These are phyloP conservation scores for Colletotrichum camelliae DNA, from an alignment of 2,329 filamentous ascomycete species.

Conservation along the genomic window DNA sequence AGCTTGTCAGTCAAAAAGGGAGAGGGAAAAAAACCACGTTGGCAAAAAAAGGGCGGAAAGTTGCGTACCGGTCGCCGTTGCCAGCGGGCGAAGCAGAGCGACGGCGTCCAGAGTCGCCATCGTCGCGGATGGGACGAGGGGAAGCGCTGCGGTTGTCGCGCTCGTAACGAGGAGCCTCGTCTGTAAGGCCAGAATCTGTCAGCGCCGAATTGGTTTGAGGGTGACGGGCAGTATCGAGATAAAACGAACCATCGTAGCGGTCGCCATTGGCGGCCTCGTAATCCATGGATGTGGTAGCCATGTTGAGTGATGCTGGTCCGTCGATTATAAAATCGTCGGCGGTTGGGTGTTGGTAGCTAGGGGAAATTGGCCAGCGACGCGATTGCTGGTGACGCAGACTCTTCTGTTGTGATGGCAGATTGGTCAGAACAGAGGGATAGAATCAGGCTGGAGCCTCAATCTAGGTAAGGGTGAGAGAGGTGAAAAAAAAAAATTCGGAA, in stretches of 20 bases:
- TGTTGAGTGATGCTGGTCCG: slow-evolving; percentile 34
- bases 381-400: slow-evolving; percentile 18
- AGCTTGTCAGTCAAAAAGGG: slow-evolving; percentile 10
- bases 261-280: slow-evolving; percentile 73
- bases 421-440: slow-evolving; percentile 8
- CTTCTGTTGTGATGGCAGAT: slow-evolving; percentile 13
- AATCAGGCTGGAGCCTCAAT: background rate
- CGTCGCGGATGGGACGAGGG: slow-evolving; percentile 65
- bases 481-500: background rate
- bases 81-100: slow-evolving; percentile 67
- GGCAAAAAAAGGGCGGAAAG: background rate
- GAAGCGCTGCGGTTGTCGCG: slow-evolving; percentile 71
- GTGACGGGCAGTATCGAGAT: slow-evolving; percentile 4
- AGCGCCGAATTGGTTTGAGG: slow-evolving; percentile 1
- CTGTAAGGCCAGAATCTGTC: slow-evolving; percentile 37
- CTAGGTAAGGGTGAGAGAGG: background rate
- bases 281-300: slow-evolving; percentile 73
- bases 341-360: background rate
- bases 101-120: slow-evolving; percentile 63
- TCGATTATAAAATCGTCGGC: background rate
- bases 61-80: slow-evolving; percentile 55
- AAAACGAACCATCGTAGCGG: slow-evolving; percentile 66
- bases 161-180: slow-evolving; percentile 70
- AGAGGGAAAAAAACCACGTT: background rate
- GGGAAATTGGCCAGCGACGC: slow-evolving; percentile 6